Evolutionary conservation across 805 yeast genomes (phyloP).

Genomic region (Nakazawaea ishiwadae): DNA sequence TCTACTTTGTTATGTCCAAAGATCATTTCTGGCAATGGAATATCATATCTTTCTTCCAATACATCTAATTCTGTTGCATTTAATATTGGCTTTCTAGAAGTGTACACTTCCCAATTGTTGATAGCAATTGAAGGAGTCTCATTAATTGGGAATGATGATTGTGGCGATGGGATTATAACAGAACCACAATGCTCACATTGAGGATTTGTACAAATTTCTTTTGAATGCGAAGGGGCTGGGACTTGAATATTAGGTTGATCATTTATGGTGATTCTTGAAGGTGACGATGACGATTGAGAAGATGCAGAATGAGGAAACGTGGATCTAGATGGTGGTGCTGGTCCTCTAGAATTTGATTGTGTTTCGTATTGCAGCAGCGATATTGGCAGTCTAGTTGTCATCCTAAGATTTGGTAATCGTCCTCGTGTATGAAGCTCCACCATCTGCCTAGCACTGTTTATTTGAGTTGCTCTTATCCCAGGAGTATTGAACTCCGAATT

Average conservation of each 20-base stretch:
- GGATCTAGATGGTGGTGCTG: not conserved
- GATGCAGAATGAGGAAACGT: too few relatives aligned
- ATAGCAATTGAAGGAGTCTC: slow-evolving; percentile 69
- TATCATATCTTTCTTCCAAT: slow-evolving; percentile 54
- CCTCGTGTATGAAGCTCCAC: slow-evolving; percentile 43
- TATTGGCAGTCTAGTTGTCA: slow-evolving; percentile 3
- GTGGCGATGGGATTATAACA: slow-evolving; percentile 76
- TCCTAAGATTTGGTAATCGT: slow-evolving; percentile 22
- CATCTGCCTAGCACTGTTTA: slow-evolving; percentile 62
- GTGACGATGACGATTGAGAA: not conserved
- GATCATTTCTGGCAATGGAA: slow-evolving; percentile 96
- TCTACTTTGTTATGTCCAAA: slow-evolving; percentile 78
- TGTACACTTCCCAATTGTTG: slow-evolving; percentile 70
- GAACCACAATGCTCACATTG: slow-evolving; percentile 62
- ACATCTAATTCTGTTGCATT: slow-evolving; percentile 69
- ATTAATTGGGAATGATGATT: slow-evolving; percentile 54
- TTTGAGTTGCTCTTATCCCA: slow-evolving; percentile 35
- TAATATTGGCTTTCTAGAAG: slow-evolving; percentile 73
- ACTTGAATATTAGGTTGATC: slow-evolving; percentile 10
- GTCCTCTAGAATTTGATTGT: not conserved
- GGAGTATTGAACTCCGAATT: slow-evolving; percentile 1
- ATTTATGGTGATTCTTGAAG: not conserved
- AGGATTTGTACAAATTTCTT: slow-evolving; percentile 22
- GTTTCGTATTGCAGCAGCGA: slow-evolving; percentile 12
- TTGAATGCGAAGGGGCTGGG: slow-evolving; percentile 14